Evolutionary conservation across 2,329 filamentous ascomycete species (phyloP), one percentile per base, ranked within the genome.

Genomic region (Pyrenochaeta sp.): DNA sequence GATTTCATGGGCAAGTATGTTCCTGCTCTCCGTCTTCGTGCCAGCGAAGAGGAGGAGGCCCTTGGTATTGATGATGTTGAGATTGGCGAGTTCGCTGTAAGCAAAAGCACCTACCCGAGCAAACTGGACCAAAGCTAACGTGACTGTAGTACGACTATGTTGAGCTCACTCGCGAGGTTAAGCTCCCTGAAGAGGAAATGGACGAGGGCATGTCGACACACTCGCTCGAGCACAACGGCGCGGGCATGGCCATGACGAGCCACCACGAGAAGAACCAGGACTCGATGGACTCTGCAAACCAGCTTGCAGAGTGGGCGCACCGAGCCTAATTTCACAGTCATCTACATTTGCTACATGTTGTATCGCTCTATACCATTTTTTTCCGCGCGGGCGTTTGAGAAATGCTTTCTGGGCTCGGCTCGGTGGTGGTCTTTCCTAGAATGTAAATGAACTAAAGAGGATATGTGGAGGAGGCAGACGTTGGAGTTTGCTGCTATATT

Each of bases 21-120:
- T 18, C 89, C 90, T 0, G 86, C 87, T 9, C 77, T 95, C 26
- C 83, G 82, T 44, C 83, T 96, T 30, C 88, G 90, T 35, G 86
- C 85, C 0, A 80, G 76, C 10, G 86, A 90, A 58, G 87, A 94
- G 52, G 87, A 89, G 24, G 90, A 96, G 72, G 85, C 91, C 37
- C 77, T 90, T 28, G 90, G 90, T 55, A 91, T 95, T 48, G 90
- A 96, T 62, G 91, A 96, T 61, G 86, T 88, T 17, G 90, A 96
- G 73, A 89, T 96, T 63, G 91, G 91, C 68, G 91, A 96, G 75
- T 96, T 94, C 68, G 91, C 90, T n/a, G 80, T 81, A 77, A 68
- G 79, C 76, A 9, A n/a, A n/a, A 17, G 26, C 15, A 14, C 11
- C 3, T 6, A 4, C 8, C 22, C 13, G 11, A 15, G 5, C 14